Conservation (phyloP, 352 stramenopile species). For the Thalassiosira hispida region DNA sequence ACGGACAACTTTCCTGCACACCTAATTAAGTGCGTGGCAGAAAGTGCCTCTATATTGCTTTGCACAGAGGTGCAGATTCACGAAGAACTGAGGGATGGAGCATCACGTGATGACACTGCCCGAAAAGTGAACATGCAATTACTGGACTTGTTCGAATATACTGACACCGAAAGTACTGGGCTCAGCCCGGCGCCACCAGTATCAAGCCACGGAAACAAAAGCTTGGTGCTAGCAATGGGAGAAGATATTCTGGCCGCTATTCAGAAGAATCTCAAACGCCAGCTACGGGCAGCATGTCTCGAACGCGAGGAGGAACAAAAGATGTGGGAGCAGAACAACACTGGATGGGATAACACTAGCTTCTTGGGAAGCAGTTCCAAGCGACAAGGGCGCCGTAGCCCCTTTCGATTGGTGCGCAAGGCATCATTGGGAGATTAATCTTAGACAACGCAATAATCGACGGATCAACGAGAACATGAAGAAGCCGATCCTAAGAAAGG, state of each 20-base stretch:
- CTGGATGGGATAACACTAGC: constrained; percentile 34
- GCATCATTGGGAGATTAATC: constrained; percentile 9
- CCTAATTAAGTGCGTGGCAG: constrained; percentile 50
- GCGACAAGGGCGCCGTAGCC: constrained; percentile 43
- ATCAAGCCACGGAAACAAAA: background rate
- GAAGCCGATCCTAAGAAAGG: too few species aligned
- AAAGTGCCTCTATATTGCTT: constrained; percentile 58
- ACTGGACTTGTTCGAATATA: constrained; percentile 68
- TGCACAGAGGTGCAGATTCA: constrained; percentile 65
- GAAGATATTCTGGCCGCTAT: constrained; percentile 24
- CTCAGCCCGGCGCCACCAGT: background rate
- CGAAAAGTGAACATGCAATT: constrained; percentile 66
- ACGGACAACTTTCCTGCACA: background rate
- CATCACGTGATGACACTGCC: constrained; percentile 6
- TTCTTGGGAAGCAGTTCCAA: constrained; percentile 49
- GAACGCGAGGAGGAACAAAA: constrained; percentile 47
- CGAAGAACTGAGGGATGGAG: constrained; percentile 36
- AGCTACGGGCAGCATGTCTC: constrained; percentile 28
- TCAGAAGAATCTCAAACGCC: constrained; percentile 22
- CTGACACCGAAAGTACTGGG: background rate
- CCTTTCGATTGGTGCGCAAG: constrained; percentile 33
- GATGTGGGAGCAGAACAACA: constrained; percentile 49
- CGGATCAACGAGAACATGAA: too few species aligned
- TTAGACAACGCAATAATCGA: background rate
- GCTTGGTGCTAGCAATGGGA: constrained; percentile 13